Conservation (phyloP, 75 land plant genomes). For the Chamaecyparis obtusa region DNA sequence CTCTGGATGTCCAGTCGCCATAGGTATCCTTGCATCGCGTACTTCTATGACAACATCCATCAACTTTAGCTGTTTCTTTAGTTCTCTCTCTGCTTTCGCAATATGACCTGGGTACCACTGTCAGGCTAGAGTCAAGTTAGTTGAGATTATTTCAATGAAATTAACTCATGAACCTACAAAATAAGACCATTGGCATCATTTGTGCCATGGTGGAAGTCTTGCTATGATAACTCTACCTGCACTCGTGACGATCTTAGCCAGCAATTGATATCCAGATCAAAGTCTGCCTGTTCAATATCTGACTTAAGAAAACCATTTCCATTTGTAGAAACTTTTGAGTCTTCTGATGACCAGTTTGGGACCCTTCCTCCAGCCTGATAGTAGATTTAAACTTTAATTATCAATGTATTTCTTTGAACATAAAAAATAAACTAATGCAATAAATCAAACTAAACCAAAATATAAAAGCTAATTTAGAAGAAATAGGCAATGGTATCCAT, state of each 20-base stretch:
- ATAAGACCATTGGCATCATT: not conserved
- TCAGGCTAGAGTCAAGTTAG: constrained; percentile 4
- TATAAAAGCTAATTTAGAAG: not conserved
- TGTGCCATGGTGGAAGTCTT: not conserved
- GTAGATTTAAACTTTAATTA: not conserved
- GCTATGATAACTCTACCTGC: not conserved
- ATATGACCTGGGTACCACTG: constrained; percentile 99
- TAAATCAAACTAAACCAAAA: not conserved
- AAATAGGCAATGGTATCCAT: not conserved
- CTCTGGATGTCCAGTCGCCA: constrained; percentile 91
- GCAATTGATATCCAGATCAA: constrained; percentile 11
- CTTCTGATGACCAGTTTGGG: not conserved
- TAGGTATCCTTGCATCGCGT: constrained; percentile 96
- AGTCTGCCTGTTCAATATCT: constrained; percentile 1
- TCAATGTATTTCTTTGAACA: not conserved
- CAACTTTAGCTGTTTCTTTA: constrained; percentile 82
- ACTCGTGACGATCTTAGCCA: constrained; percentile 14
- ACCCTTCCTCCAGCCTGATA: not conserved
- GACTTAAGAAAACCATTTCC: not conserved
- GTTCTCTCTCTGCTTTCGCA: constrained; percentile 92
- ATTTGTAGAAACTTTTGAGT: not conserved
- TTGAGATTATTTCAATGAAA: not conserved
- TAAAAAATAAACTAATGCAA: not conserved
- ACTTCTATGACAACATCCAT: constrained; percentile 98
- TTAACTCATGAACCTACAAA: not conserved